A percentile compares a stretch with the other conserved stretches of the same genome.
Evolutionary conservation across 2,329 filamentous ascomycete species (phyloP).

Genomic region (Hymenotorrendiella dingleyae): DNA sequence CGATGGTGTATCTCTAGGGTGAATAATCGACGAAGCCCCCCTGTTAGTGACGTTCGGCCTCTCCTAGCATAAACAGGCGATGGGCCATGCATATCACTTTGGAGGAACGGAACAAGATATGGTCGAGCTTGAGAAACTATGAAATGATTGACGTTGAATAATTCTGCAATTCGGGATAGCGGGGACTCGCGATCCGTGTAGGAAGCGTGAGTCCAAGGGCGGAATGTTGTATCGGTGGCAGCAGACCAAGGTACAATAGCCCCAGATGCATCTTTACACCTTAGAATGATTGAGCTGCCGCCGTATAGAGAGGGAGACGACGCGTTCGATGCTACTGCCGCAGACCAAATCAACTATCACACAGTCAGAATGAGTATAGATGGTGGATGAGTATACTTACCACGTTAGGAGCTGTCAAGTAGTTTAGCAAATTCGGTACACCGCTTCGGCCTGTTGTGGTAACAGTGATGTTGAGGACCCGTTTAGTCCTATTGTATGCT

Average conservation of each 20-base stretch:
- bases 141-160: slow-evolving; percentile 80
- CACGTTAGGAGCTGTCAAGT: slow-evolving; percentile 88
- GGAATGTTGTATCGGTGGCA: slow-evolving; percentile 43
- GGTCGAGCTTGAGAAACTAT: slow-evolving; percentile 89
- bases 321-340: slow-evolving; percentile 52
- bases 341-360: slow-evolving; percentile 50
- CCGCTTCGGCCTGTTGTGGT: slow-evolving; percentile 68
- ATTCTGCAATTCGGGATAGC: slow-evolving; percentile 54
- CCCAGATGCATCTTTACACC: slow-evolving; percentile 58
- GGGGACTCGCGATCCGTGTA: slow-evolving; percentile 53
- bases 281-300: slow-evolving; percentile 44
- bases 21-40: slow-evolving; percentile 60
- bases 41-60: slow-evolving; percentile 51
- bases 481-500: slow-evolving; percentile 77
- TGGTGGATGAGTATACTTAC: slow-evolving; percentile 45
- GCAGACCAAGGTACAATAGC: slow-evolving; percentile 54
- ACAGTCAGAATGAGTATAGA: neutral
- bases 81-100: slow-evolving; percentile 73
- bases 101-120: slow-evolving; percentile 80
- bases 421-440: slow-evolving; percentile 81
- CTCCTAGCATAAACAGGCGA: slow-evolving; percentile 53
- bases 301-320: slow-evolving; percentile 43
- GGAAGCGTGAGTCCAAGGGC: slow-evolving; percentile 47
- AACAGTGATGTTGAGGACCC: slow-evolving; percentile 87
- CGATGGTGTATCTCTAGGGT: slow-evolving; percentile 75